A percentile compares a stretch with the other conserved stretches of the same genome.
Evolutionary conservation across 2,329 filamentous ascomycete genomes (phyloP).

Genomic region (Ophiostoma sp.): DNA sequence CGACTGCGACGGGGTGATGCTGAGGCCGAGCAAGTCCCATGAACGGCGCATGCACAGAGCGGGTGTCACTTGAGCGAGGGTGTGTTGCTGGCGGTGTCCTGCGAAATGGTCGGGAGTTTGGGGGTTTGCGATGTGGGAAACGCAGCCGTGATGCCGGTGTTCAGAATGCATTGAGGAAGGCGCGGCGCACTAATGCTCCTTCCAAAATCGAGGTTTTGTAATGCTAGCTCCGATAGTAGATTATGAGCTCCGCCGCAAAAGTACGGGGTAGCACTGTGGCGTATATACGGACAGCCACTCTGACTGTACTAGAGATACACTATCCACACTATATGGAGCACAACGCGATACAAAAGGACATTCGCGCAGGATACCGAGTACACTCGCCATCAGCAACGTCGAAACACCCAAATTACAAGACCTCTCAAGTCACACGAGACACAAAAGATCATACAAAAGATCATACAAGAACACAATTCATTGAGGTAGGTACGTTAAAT

Average conservation of each 20-base stretch:
- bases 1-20: not conserved
- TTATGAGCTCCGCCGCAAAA: not conserved
- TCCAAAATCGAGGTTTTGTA: not conserved
- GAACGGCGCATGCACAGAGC: not conserved
- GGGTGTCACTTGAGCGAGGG: not conserved
- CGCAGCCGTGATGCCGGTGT: too few relatives aligned
- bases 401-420: too few relatives aligned
- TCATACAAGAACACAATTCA: constrained; percentile 8
- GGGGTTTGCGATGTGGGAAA: not conserved
- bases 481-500: constrained; percentile 15
- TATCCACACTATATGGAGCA: too few relatives aligned
- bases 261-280: too few relatives aligned
- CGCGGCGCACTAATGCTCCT: constrained; percentile 1
- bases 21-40: not conserved
- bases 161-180: not conserved
- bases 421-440: too few relatives aligned
- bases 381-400: too few relatives aligned
- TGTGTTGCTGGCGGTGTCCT: not conserved
- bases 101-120: not conserved
- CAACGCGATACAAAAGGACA: too few relatives aligned
- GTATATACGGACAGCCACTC: too few relatives aligned
- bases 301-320: too few relatives aligned
- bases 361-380: too few relatives aligned
- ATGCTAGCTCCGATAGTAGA: not conserved
- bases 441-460: not conserved